These are phyloP conservation scores for Oryza rufipogon DNA, from an alignment of 176 grass and related monocot genomes.

Conservation along the genomic window DNA sequence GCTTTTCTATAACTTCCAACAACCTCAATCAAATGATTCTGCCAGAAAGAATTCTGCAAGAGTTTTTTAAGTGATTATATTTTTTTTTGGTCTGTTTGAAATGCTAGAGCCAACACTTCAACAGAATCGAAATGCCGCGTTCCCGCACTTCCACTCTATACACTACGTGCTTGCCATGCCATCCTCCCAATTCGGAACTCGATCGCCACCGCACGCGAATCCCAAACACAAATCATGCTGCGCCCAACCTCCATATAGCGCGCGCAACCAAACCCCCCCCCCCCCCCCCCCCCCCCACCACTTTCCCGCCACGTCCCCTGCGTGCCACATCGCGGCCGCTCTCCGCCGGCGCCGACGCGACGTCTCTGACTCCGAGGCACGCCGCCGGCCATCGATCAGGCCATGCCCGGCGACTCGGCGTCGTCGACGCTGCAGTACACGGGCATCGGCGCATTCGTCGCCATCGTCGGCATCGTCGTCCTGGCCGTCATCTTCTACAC, in stretches of 20 bases:
- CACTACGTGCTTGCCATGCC: conserved; percentile 38
- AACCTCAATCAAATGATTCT: too few relatives aligned
- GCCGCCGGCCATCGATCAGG: too few relatives aligned
- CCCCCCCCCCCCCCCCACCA: too few relatives aligned
- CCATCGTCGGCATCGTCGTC: conserved; percentile 28
- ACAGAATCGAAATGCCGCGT: conserved; percentile 1
- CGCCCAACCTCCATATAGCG: background rate
- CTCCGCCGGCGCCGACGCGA: too few relatives aligned
- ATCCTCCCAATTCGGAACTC: too few relatives aligned
- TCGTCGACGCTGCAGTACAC: conserved; percentile 38
- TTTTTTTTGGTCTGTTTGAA: too few relatives aligned
- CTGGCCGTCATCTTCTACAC: conserved; percentile 19
- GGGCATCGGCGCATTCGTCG: conserved; percentile 48
- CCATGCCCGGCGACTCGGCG: conserved; percentile 27
- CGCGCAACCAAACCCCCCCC: conserved; percentile 6
- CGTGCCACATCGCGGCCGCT: background rate
- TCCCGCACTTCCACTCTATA: background rate
- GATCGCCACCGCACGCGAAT: background rate
- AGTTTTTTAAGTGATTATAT: too few relatives aligned
- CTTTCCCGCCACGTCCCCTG: background rate
- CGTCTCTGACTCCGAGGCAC: background rate
- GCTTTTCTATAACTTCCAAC: too few relatives aligned
- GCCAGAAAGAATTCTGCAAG: too few relatives aligned
- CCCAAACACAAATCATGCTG: background rate
- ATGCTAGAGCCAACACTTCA: background rate